phyloP scores from a whole-genome alignment of 768 basidiomycete genomes.

The Paxillus involutus region DNA sequence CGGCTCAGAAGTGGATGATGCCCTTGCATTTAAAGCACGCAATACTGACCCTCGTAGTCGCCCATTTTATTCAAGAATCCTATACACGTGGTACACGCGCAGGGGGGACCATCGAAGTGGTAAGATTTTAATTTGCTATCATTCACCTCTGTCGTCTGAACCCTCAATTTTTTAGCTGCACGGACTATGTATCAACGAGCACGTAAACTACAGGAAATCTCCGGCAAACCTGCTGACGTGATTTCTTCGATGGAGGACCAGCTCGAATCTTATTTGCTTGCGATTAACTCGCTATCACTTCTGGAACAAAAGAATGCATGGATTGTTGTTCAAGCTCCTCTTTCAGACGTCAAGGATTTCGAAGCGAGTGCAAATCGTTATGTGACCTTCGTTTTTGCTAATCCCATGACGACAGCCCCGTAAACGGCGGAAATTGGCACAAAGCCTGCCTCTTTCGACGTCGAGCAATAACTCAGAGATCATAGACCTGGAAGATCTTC shows the following conservation, averaged over 20 bases:
- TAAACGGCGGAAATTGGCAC: slow-evolving; percentile 72
- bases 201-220: slow-evolving; percentile 61
- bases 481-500: slow-evolving; percentile 76
- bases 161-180: slow-evolving; percentile 58
- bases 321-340: slow-evolving; percentile 65
- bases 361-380: slow-evolving; percentile 37
- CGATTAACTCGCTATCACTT: slow-evolving; percentile 86
- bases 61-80: slow-evolving; percentile 85
- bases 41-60: slow-evolving; percentile 86
- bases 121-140: slow-evolving; percentile 38
- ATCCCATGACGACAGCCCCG: slow-evolving; percentile 44
- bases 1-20: slow-evolving; percentile 83
- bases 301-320: slow-evolving; percentile 81
- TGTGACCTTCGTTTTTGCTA: slow-evolving; percentile 16
- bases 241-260: slow-evolving; percentile 61
- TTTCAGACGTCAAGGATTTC: slow-evolving; percentile 44
- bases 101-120: slow-evolving; percentile 91
- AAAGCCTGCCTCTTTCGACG: slow-evolving; percentile 75
- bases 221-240: slow-evolving; percentile 35
- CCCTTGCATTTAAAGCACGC: slow-evolving; percentile 88
- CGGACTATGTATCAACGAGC: slow-evolving; percentile 93
- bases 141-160: slow-evolving; percentile 17
- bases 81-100: slow-evolving; percentile 92
- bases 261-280: slow-evolving; percentile 78
- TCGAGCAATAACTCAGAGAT: slow-evolving; percentile 70